Evolutionary conservation across 2,329 filamentous ascomycete genomes (phyloP).

Genomic region (Colletotrichum destructivum): DNA sequence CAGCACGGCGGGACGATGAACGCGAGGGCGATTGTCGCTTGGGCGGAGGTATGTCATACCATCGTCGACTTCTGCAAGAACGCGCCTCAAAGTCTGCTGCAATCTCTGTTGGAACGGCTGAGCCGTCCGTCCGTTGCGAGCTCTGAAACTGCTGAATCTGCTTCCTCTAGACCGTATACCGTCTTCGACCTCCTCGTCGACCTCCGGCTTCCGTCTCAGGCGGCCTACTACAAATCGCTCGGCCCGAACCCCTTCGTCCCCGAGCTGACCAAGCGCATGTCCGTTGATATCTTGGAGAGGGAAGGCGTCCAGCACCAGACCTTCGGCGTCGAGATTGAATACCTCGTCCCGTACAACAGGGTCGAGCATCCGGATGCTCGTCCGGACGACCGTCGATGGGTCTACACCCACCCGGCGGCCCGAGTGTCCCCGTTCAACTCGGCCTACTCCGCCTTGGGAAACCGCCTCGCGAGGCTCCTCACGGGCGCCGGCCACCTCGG

Average conservation of each 20-base stretch:
- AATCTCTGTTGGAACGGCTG: background rate
- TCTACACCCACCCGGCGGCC: background rate
- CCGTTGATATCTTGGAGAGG: conserved; percentile 17
- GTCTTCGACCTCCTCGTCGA: conserved; percentile 13
- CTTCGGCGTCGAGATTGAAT: conserved; percentile 39
- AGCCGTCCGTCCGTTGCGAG: background rate
- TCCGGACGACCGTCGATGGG: conserved; percentile 24
- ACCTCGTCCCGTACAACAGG: conserved; percentile 14
- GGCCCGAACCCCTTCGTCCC: conserved; percentile 15
- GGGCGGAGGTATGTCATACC: conserved; percentile 27
- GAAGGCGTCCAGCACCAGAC: conserved; percentile 17
- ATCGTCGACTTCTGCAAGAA: conserved; percentile 23
- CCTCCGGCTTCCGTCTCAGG: background rate
- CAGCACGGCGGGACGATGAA: conserved; percentile 36
- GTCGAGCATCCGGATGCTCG: background rate
- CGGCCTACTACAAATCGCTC: conserved; percentile 4
- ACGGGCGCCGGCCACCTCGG: conserved; percentile 9
- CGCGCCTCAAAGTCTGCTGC: background rate
- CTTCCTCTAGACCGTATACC: background rate
- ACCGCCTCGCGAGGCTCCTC: conserved; percentile 7
- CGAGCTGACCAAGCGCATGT: conserved; percentile 1
- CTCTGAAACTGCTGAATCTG: no score
- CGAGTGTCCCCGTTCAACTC: background rate
- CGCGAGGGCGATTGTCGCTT: conserved; percentile 9
- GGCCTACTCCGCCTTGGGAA: background rate